A percentile compares a stretch with the other conserved stretches of the same genome.
Evolutionary conservation across 352 stramenopile genomes (phyloP).

Genomic region (Sclerospora graminicola): DNA sequence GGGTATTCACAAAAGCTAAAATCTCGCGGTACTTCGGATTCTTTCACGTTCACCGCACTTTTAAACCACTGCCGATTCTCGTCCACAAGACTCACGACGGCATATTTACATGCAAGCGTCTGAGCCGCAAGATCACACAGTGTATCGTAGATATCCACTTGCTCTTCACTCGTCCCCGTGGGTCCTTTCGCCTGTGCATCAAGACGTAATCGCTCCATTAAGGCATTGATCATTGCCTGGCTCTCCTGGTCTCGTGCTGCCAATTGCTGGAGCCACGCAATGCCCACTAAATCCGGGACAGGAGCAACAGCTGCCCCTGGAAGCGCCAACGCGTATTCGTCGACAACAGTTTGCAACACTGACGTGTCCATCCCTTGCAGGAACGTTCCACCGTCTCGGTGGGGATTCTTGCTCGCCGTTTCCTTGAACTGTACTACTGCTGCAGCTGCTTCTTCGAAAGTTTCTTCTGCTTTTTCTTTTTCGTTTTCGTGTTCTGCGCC

Average conservation of each 20-base stretch:
- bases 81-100: constrained; percentile 85
- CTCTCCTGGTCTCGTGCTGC: constrained; percentile 58
- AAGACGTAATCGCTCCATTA: constrained; percentile 57
- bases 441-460: constrained; percentile 2
- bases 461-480: constrained; percentile 1
- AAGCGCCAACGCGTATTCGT: constrained; percentile 65
- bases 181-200: constrained; percentile 25
- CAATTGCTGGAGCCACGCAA: constrained; percentile 70
- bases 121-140: constrained; percentile 69
- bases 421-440: too few relatives aligned
- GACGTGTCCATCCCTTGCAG: constrained; percentile 32
- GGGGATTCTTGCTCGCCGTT: constrained; percentile 8
- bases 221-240: constrained; percentile 49
- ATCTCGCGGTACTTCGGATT: constrained; percentile 71
- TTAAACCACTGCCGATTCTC: constrained; percentile 94
- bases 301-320: constrained; percentile 39
- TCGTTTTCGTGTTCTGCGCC: constrained; percentile 11
- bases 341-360: constrained; percentile 45
- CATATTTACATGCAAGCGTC: constrained; percentile 67
- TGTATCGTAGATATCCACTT: constrained; percentile 82
- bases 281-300: constrained; percentile 63
- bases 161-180: constrained; percentile 14
- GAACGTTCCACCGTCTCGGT: constrained; percentile 15
- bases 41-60: constrained; percentile 67
- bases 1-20: constrained; percentile 82